Percentiles rank a stretch among this genome's conserved stretches.
Evolutionary conservation across 1,284 basidiomycete species (phyloP).

Genomic region (Marasmius tenuissimus): DNA sequence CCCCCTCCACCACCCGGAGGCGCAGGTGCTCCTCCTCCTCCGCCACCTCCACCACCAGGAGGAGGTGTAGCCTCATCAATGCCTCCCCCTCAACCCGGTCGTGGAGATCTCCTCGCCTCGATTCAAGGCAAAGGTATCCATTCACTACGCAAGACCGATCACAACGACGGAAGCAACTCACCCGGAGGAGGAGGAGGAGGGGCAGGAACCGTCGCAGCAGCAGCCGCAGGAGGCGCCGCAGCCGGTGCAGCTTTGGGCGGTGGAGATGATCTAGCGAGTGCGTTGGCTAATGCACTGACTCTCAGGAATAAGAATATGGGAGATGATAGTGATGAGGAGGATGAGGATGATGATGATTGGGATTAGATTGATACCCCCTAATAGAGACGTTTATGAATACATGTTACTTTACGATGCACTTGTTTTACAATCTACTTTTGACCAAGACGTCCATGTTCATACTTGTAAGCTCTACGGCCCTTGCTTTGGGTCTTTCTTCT

Average conservation of each 20-base stretch:
- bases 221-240: no score
- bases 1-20: conserved; percentile 31
- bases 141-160: conserved; percentile 69
- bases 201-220: conserved; percentile 38
- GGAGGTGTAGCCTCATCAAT: conserved; percentile 20
- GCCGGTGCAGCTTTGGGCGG: conserved; percentile 10
- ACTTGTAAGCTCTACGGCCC: no score
- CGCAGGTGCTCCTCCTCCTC: conserved; percentile 33
- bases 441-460: background rate
- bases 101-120: conserved; percentile 57
- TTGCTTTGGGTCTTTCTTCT: background rate
- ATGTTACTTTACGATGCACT: conserved; percentile 5
- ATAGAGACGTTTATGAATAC: background rate
- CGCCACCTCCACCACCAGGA: conserved; percentile 27
- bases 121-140: conserved; percentile 63
- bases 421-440: background rate
- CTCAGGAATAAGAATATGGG: conserved; percentile 90
- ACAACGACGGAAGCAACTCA: conserved; percentile 29
- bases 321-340: conserved; percentile 87
- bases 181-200: conserved; percentile 40
- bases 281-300: conserved; percentile 52
- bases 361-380: conserved; percentile 41
- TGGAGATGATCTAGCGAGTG: conserved; percentile 50
- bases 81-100: conserved; percentile 46
- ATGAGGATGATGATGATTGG: conserved; percentile 89